Base-by-base conservation (phyloP, 805 yeast genomes). In the Lachancea mirantina region DNA sequence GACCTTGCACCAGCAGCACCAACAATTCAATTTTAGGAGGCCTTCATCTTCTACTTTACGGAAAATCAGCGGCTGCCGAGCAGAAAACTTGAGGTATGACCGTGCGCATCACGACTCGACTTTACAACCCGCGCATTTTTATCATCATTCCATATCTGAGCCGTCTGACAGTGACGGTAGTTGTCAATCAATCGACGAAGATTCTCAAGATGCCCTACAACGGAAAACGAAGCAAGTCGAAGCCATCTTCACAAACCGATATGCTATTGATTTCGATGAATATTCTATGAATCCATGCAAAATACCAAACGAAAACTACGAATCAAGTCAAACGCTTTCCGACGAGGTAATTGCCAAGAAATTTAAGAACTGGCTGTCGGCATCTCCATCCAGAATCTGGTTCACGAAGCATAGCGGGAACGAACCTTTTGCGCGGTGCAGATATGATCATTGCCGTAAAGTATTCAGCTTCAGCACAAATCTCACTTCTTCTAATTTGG, bases 361-460 rank as follows among this genome's bases (percentile, higher is more conserved):
- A 19, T 26, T 32, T 24, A 14, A 14, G 28, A 26, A n/a, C 7
- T 32, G 31, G 31, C 26, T 25, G 16, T 15, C 17, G 11, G 14
- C 23, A 16, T 32, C 30, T 25, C 42, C 42, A 14, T 38, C 31
- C 17, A 30, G 36, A 6, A 28, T 38, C 19, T 38, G 42, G 42
- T 33, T 38, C 19, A 35, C 42, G 27, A 38, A 35, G 29, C 26
- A 28, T 23, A 30, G 30, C 7, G 34, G 29, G 7, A 16, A 16
- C n/a, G 30, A 35, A 28, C 39, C 35, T 26, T 26, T 10, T 13
- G 35, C 31, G 18, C 30, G 26, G 25, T 32, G 24, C 28, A 32
- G 26, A 17, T 26, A 32, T 21, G 26, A 19, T n/a, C 31, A 32
- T 19, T 26, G 30, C 10, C 20, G 15, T 19, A 32, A 32, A 28